phyloP scores from a whole-genome alignment of 202 grass and related monocot genomes.

The Dendrocalamus latiflorus region DNA sequence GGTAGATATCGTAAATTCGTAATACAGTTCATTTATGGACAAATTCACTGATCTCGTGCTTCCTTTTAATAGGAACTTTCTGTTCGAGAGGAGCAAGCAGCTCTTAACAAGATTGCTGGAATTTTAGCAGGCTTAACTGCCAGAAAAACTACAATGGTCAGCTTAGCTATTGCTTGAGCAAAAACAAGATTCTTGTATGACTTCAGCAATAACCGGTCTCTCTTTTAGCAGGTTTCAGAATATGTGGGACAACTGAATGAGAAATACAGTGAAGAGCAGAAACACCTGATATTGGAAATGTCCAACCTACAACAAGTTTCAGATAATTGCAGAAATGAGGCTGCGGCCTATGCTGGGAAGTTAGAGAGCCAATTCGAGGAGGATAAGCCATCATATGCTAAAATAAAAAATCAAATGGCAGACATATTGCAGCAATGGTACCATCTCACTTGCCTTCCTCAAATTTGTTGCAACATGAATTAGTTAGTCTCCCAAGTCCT shows the following conservation, averaged over 20 bases:
- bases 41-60: background rate
- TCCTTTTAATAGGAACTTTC: conserved; percentile 52
- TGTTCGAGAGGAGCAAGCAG: conserved; percentile 56
- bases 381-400: conserved; percentile 27
- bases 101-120: conserved; percentile 53
- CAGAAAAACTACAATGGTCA: conserved; percentile 58
- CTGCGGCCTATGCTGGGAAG: conserved; percentile 33
- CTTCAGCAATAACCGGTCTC: background rate
- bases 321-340: conserved; percentile 42
- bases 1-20: background rate
- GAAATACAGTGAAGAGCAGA: conserved; percentile 41
- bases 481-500: background rate
- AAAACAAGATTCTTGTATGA: background rate
- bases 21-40: background rate
- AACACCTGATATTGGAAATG: conserved; percentile 41
- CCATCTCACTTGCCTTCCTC: conserved; percentile 8
- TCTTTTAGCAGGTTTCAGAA: conserved; percentile 55
- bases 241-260: conserved; percentile 43
- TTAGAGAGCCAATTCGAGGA: conserved; percentile 41
- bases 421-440: conserved; percentile 55
- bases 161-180: conserved; percentile 15
- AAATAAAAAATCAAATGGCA: conserved; percentile 42
- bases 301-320: conserved; percentile 47
- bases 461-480: conserved; percentile 19
- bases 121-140: conserved; percentile 58